phyloP scores from a whole-genome alignment of 1,284 basidiomycete species.

The Papiliotrema laurentii region DNA sequence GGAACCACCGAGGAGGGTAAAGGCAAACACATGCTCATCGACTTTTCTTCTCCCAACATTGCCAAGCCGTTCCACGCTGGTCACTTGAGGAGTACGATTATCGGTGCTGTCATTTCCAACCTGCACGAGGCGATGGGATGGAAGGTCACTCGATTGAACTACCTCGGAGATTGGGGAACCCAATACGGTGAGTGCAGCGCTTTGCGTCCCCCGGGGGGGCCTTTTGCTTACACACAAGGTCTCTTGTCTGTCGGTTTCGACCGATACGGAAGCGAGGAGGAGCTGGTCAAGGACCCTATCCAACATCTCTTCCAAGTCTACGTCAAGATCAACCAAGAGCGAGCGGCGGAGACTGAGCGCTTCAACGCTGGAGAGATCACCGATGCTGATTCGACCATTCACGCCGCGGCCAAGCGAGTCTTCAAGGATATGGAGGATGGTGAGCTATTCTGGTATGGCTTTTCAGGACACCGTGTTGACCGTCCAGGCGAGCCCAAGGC shows the following conservation, averaged over 20 bases:
- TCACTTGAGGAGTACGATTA: conserved; percentile 93
- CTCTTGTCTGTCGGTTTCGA: conserved; percentile 90
- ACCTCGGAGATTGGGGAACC: conserved; percentile 91
- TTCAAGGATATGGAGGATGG: conserved; percentile 97
- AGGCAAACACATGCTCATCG: conserved; percentile 62
- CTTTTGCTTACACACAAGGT: conserved; percentile 46
- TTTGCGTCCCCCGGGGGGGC: background rate
- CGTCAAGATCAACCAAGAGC: conserved; percentile 87
- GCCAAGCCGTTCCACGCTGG: conserved; percentile 99
- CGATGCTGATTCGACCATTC: conserved; percentile 52
- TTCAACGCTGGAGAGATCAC: conserved; percentile 36
- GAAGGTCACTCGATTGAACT: conserved; percentile 88
- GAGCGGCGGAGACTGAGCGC: conserved; percentile 53
- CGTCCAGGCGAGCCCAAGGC: conserved; percentile 66
- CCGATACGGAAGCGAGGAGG: conserved; percentile 80
- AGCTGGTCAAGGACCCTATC: conserved; percentile 83
- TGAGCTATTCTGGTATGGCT: conserved; percentile 16
- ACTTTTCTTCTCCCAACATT: conserved; percentile 97
- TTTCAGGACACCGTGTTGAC: background rate
- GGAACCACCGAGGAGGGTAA: conserved; percentile 69
- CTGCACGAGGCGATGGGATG: conserved; percentile 90
- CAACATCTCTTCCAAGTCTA: conserved; percentile 87
- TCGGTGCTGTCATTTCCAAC: conserved; percentile 90
- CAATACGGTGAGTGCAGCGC: conserved; percentile 57
- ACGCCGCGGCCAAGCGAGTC: conserved; percentile 77